These are phyloP conservation scores for Chrysochromulina parva DNA, from an alignment of 78 protist species.

Conservation along the genomic window DNA sequence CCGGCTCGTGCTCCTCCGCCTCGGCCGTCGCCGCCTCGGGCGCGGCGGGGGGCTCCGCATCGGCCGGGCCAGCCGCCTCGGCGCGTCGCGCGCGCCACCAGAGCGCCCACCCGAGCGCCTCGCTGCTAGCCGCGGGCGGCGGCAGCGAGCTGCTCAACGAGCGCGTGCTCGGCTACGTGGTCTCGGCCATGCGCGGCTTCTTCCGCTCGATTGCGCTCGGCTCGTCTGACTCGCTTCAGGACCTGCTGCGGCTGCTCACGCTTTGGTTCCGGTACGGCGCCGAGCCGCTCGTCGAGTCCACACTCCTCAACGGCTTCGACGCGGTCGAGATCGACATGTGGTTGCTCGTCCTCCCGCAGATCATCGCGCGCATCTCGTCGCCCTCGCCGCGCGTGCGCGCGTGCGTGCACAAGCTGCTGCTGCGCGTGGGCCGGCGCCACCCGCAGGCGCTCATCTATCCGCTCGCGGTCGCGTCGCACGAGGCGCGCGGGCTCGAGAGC, in stretches of 20 bases:
- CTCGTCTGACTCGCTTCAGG: constrained; percentile 62
- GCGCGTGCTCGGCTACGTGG: not conserved
- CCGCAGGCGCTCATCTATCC: constrained; percentile 99
- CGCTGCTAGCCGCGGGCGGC: no score
- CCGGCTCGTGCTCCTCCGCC: not conserved
- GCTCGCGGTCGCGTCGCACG: constrained; percentile 93
- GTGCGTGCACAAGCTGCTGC: constrained; percentile 72
- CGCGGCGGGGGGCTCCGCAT: not conserved
- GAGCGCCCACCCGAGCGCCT: no score
- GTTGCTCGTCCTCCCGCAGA: constrained; percentile 88
- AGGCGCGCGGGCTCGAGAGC: constrained; percentile 68
- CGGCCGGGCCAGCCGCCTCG: no score
- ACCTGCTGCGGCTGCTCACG: constrained; percentile 85
- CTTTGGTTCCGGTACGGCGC: constrained; percentile 88
- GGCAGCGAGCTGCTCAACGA: not conserved
- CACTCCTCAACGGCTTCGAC: constrained; percentile 64
- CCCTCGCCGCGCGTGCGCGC: constrained; percentile 62
- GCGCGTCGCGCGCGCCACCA: no score
- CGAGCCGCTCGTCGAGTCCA: constrained; percentile 57
- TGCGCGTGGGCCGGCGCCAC: constrained; percentile 86
- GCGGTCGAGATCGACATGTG: constrained; percentile 86
- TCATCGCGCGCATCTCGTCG: constrained; percentile 93
- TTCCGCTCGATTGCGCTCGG: constrained; percentile 85
- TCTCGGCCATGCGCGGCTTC: constrained; percentile 80
- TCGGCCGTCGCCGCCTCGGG: not conserved